A percentile compares a stretch with the other conserved stretches of the same genome.
Evolutionary conservation across 1,284 basidiomycete genomes (phyloP).

Genomic region (Pseudozyma hubeiensis): DNA sequence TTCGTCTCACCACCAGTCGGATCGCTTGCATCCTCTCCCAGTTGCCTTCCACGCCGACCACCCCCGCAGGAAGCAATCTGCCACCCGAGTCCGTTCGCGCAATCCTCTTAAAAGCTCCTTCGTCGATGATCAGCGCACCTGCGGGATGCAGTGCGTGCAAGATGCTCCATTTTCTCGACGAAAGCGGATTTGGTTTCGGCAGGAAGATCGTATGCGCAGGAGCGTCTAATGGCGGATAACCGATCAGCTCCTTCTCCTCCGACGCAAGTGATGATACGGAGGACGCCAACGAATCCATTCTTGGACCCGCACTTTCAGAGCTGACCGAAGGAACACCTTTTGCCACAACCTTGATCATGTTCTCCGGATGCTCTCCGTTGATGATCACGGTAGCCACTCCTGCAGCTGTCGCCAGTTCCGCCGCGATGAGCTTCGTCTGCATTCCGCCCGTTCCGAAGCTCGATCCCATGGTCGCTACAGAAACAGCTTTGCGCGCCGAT

Average conservation of each 20-base stretch:
- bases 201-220: constrained; percentile 90
- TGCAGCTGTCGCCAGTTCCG: constrained; percentile 94
- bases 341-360: constrained; percentile 82
- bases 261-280: constrained; percentile 38
- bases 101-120: constrained; percentile 87
- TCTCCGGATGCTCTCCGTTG: constrained; percentile 75
- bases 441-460: constrained; percentile 96
- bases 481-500: constrained; percentile 84
- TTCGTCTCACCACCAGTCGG: constrained; percentile 77
- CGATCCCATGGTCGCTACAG: constrained; percentile 89
- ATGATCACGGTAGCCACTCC: constrained; percentile 91
- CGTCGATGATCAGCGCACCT: constrained; percentile 87
- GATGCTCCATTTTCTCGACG: constrained; percentile 94
- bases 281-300: constrained; percentile 47
- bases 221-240: constrained; percentile 44
- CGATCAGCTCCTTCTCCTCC: constrained; percentile 45
- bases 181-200: constrained; percentile 79
- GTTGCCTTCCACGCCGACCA: constrained; percentile 83
- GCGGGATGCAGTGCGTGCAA: constrained; percentile 89
- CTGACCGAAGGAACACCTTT: constrained; percentile 33
- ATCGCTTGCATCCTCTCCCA: constrained; percentile 97
- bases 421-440: constrained; percentile 98
- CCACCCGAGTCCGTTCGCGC: constrained; percentile 87
- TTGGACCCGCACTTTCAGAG: background rate
- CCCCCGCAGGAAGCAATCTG: constrained; percentile 87